Conservation (phyloP, 768 basidiomycete genomes). For the Boletus bicolor region DNA sequence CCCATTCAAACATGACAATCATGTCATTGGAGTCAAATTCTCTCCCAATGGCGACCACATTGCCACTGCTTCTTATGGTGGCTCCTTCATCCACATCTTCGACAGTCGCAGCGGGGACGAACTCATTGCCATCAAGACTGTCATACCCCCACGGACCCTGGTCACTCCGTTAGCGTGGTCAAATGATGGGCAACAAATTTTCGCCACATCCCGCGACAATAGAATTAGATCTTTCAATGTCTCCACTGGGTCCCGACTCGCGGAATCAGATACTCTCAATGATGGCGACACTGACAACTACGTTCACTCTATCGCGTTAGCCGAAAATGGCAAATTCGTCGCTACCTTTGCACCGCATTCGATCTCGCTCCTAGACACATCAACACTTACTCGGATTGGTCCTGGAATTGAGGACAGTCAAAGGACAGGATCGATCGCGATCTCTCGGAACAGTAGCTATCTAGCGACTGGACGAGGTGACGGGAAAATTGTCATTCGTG, state of each 20-base stretch:
- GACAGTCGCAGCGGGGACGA: not conserved
- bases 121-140: not conserved
- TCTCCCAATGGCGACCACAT: not conserved
- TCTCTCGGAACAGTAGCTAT: not conserved
- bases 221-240: not conserved
- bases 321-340: not conserved
- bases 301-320: not conserved
- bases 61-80: not conserved
- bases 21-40: not conserved
- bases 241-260: not conserved
- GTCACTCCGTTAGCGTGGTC: not conserved
- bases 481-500: not conserved
- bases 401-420: not conserved
- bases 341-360: not conserved
- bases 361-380: not conserved
- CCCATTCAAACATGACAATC: not conserved
- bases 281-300: not conserved
- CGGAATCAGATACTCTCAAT: not conserved
- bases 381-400: not conserved
- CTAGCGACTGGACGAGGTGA: not conserved
- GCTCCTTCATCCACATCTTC: not conserved
- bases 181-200: not conserved
- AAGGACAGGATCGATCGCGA: not conserved
- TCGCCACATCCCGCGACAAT: not conserved
- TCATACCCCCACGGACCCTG: not conserved